Evolutionary conservation across 2,329 filamentous ascomycete species (phyloP), one percentile per base, ranked within the genome.

Genomic region (Pyrenochaeta sp.): DNA sequence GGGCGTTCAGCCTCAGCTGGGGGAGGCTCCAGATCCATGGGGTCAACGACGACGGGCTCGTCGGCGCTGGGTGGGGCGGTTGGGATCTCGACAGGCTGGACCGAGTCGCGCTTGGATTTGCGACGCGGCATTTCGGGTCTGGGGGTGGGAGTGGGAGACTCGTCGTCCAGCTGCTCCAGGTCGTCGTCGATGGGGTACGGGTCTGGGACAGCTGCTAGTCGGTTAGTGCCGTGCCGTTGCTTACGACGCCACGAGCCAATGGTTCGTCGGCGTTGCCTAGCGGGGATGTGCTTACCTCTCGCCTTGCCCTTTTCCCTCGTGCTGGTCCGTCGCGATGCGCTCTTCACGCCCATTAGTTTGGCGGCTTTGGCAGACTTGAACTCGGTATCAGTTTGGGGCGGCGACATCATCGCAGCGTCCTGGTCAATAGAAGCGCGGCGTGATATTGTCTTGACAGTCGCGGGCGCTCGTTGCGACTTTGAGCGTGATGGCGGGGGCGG

Each of bases 311-410:
- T 71, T 29, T 68, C 64, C 47, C 56, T 61, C 3, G 60, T 67
- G 41, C 61, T 69, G 74, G 76, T 55, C 39, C 76, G 78, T 19
- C 75, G 43, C 69, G 72, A 48, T 69, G 67, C 58, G 13, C 61
- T 61, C 35, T 67, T 76, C 47, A 82, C 72, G 56, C 75, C 91
- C 83, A 94, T 83, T 38, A 93, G 72, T 70, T 86, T 91, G 21
- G 89, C 89, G 19, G 89, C 90, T 71, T 95, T 96, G 31, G 84
- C 80, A 6, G 86, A 81, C 37, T 83, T 81, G 28, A 78, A 55
- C 35, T 74, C 70, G 11, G 67, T 74, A 21, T 87, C 83, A 20
- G 91, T 89, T 2, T 87, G 84, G 7, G 89, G 87, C 3, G 89
- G 88, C 14, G 88, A 89, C 31, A 82, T 78, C 48, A 92, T 75